A percentile compares a stretch with the other conserved stretches of the same genome.
phyloP scores from a whole-genome alignment of 352 stramenopile genomes.

The Phytophthora hibernalis region DNA sequence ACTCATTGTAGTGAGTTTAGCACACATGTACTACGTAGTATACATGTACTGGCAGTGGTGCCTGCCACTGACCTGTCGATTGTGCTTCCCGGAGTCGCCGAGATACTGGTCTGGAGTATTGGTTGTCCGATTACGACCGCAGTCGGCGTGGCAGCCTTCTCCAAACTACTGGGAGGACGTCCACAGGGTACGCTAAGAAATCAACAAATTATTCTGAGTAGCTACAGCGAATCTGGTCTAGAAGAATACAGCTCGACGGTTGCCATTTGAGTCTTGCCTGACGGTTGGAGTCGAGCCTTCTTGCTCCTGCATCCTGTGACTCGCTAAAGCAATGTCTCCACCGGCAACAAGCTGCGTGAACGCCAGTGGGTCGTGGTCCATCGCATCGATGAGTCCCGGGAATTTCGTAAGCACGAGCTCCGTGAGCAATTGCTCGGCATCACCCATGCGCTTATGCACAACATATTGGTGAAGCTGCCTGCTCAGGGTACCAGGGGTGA shows the following conservation, averaged over 20 bases:
- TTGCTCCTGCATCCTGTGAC: conserved; percentile 35
- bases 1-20: not conserved
- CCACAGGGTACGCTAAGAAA: too few relatives aligned
- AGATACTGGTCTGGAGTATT: too few relatives aligned
- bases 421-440: conserved; percentile 69
- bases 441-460: conserved; percentile 38
- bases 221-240: conserved; percentile 11
- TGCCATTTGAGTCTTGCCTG: conserved; percentile 31
- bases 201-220: conserved; percentile 22
- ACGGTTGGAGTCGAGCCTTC: conserved; percentile 18
- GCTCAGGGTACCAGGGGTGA: conserved; percentile 36
- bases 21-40: too few relatives aligned
- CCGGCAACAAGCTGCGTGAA: conserved; percentile 77
- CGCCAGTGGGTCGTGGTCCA: conserved; percentile 79
- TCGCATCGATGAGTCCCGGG: conserved; percentile 73
- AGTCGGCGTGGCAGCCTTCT: too few relatives aligned
- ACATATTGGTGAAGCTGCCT: conserved; percentile 49
- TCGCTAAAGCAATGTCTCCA: conserved; percentile 42
- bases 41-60: too few relatives aligned
- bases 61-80: too few relatives aligned
- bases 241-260: conserved; percentile 37
- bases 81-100: too few relatives aligned
- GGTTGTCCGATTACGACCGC: too few relatives aligned
- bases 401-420: conserved; percentile 74
- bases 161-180: too few relatives aligned